Base-by-base conservation (phyloP, 2,329 filamentous ascomycete genomes). In the Verticillium longisporum region DNA sequence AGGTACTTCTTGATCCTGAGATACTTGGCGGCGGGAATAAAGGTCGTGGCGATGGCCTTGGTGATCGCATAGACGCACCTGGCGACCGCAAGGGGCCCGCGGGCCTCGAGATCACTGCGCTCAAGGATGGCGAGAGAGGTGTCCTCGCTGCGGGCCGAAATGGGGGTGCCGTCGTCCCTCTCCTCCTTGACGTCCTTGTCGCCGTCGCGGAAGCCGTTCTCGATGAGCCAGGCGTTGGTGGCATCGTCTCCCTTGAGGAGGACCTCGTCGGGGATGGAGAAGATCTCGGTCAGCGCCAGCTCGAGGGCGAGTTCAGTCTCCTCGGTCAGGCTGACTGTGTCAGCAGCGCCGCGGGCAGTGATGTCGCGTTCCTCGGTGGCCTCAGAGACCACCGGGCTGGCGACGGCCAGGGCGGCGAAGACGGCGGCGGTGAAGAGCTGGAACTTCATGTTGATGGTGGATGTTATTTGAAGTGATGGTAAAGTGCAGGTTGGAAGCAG, bases 1-100 rank as follows among this genome's bases (percentile, higher is more conserved):
- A 69, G 66, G 62, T 65, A 66, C 62, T 66, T 67, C 65, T 68
- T 69, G 65, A 69, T 68, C 33, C 63, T 56, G 9, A 68, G 64
- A 26, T 68, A 58, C 64, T 68, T 68, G 59, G 65, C 63, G 4
- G 64, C 65, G 4, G 67, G 67, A 1, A 69, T 60, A 4, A 65
- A 65, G 1, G 65, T 68, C 11, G 63, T 64, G 55, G 58, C 65
- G 11, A 69, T 61, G 2, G 65, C 56, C 62, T 67, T 60, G 26
- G 64, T 59, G 54, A 68, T 64, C 38, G 66, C 58, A 11, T 60
- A 63, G 11, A 66, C 62, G 64, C 68, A 69, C 57, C 67, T 64
- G 59, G 62, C 61, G 26, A 70, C 64, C 50, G 69, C 59, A 66
- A 66, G 66, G 56, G 61, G 61, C 6, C 41, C 55, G 32, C 55